Conservation (phyloP, 768 basidiomycete genomes). For the Leccinum sublutescens region DNA sequence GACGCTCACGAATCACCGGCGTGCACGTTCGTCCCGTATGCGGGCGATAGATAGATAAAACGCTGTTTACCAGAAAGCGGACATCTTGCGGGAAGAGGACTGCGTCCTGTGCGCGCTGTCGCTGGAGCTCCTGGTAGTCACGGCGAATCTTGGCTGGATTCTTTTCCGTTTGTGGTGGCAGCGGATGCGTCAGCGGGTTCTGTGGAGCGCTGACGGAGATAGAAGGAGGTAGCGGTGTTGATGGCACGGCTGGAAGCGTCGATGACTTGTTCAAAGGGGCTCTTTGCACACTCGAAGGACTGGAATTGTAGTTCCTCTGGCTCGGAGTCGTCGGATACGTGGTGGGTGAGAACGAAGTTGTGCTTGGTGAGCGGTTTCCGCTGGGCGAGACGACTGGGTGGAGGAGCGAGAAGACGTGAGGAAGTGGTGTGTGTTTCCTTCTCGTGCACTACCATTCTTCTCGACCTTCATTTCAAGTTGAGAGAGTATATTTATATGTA, state of each 20-base stretch:
- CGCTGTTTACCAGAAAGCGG: conserved; percentile 8
- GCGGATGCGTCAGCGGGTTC: conserved; percentile 48
- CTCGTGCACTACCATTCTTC: conserved; percentile 39
- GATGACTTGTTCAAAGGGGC: conserved; percentile 61
- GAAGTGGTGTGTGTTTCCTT: conserved; percentile 54
- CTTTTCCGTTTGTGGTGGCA: conserved; percentile 38
- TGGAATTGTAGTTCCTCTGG: conserved; percentile 44
- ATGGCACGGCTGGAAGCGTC: conserved; percentile 55
- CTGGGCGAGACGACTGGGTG: conserved; percentile 47
- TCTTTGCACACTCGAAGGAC: conserved; percentile 53
- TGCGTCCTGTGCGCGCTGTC: conserved; percentile 25
- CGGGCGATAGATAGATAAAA: background rate
- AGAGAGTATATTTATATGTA: background rate
- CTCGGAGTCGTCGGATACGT: conserved; percentile 73
- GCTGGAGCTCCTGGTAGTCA: conserved; percentile 46
- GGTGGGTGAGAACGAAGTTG: conserved; percentile 41
- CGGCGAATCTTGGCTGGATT: conserved; percentile 56
- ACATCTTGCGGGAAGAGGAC: conserved; percentile 33
- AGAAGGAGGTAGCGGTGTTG: conserved; percentile 55
- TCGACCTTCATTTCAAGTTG: background rate
- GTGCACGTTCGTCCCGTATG: conserved; percentile 4
- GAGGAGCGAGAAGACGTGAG: conserved; percentile 58
- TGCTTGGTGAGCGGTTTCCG: conserved; percentile 54
- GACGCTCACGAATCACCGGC: background rate
- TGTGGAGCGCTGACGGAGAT: conserved; percentile 59